Percentiles rank a stretch among this genome's conserved stretches.
These are phyloP conservation scores for Yarrowia sp. DNA, from an alignment of 805 yeast species.

Conservation along the genomic window DNA sequence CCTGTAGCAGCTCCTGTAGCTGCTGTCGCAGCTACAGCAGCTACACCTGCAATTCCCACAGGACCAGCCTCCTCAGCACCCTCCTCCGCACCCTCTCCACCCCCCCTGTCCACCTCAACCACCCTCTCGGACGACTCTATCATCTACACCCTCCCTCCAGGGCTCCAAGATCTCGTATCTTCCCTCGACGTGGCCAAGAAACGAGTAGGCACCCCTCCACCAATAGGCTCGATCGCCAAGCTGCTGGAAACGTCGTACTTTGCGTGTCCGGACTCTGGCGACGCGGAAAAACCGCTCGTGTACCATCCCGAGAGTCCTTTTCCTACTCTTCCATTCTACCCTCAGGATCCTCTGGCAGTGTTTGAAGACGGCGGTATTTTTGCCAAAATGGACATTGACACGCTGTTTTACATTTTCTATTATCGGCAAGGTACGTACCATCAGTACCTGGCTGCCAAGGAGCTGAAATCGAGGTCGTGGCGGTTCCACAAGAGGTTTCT, in stretches of 20 bases:
- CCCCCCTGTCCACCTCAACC: slow-evolving; percentile 32
- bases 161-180: slow-evolving; percentile 42
- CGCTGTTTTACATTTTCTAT: slow-evolving; percentile 88
- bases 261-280: slow-evolving; percentile 91
- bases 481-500: slow-evolving; percentile 64
- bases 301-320: slow-evolving; percentile 78
- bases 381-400: slow-evolving; percentile 76
- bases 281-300: slow-evolving; percentile 78
- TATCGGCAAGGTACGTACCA: slow-evolving; percentile 73
- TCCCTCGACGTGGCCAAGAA: slow-evolving; percentile 44
- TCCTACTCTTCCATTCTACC: slow-evolving; percentile 87
- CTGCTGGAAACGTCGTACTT: slow-evolving; percentile 73
- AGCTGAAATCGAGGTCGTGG: slow-evolving; percentile 81
- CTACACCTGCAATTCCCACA: not conserved
- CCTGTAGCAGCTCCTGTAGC: slow-evolving; percentile 18
- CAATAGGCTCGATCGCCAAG: slow-evolving; percentile 53
- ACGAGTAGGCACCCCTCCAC: slow-evolving; percentile 52
- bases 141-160: slow-evolving; percentile 41
- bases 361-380: slow-evolving; percentile 57
- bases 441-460: slow-evolving; percentile 76
- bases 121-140: slow-evolving; percentile 30
- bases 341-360: slow-evolving; percentile 65
- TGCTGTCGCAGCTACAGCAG: not conserved
- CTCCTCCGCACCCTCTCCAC: slow-evolving; percentile 23
- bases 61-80: not conserved